Base-by-base conservation (phyloP, 148 eudicot species). In the Chenopodium album region DNA sequence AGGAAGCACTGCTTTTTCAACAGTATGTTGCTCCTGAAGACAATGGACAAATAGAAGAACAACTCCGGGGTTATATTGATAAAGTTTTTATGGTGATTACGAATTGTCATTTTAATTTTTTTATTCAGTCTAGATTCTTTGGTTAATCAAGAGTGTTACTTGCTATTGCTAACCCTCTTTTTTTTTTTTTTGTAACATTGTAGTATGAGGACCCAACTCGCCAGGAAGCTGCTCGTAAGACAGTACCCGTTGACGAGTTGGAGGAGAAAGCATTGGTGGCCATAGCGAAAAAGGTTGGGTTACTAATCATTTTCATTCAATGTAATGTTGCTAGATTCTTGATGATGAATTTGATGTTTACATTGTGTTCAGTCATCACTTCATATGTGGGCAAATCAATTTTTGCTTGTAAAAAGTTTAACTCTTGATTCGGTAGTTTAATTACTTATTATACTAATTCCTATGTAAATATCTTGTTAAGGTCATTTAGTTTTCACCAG, bases 191-290 rank as follows among this genome's bases (percentile, higher is more conserved):
- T 78, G 73, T 82, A 23, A n/a, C 82, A 63, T 60, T 83, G 75
- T 82, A 96, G 99, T 96, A 94, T 73, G 99, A 96, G 87, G 97
- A 92, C 41, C 89, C 95, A 52, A 82, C 59, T 44, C 85, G 90
- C 52, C 99, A 96, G 71, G 94, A 92, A 56, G 89, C 92, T 29
- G 99, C 99, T 87, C 91, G 97, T 56, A 89, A 87, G 82, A 90
- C 95, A 1, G 98, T 92, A 47, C 98, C 97, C 59, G 80, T 87
- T 50, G 94, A 90, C 52, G 91, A 87, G 84, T 90, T 96, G 48
- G 98, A 96, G 88, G 99, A 96, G 90, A 94, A 92, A 86, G 93
- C 98, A 83, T 50, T 88, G 78, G 88, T 96, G 85, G 82, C 90
- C 31, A 80, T 96, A 78, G 98, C 97, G 32, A 94, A 93, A 72